Evolutionary conservation across 306 rosid species (phyloP).

Genomic region (Sphenostylis stenocarpa): DNA sequence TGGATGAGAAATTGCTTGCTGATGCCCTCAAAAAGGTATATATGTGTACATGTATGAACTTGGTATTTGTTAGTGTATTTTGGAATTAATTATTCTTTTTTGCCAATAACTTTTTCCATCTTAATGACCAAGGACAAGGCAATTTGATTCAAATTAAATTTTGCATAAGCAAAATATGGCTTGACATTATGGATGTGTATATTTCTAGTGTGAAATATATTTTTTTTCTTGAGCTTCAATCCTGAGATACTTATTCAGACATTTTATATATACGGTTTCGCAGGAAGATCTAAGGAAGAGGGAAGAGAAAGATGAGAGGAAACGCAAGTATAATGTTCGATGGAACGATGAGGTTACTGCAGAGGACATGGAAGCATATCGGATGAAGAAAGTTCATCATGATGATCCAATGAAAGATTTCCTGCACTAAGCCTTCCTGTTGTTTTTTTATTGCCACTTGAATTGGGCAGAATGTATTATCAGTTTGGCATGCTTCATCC

Average conservation of each 20-base stretch:
- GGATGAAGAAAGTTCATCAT: slow-evolving; percentile 35
- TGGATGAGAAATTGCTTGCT: slow-evolving; percentile 38
- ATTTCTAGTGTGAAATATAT: not conserved
- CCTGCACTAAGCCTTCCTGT: not conserved
- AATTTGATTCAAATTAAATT: not conserved
- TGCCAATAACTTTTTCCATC: not conserved
- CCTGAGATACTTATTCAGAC: not conserved
- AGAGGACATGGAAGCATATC: slow-evolving; percentile 33
- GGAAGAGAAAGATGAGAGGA: slow-evolving; percentile 37
- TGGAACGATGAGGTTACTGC: slow-evolving; percentile 34
- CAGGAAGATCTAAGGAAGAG: slow-evolving; percentile 34
- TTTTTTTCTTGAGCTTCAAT: slow-evolving; percentile 5
- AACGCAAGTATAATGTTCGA: slow-evolving; percentile 32
- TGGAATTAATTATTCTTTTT: not conserved
- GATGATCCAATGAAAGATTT: slow-evolving; percentile 36
- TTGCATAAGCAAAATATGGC: not conserved
- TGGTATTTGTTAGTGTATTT: not conserved
- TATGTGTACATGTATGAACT: not conserved
- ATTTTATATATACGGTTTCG: not conserved
- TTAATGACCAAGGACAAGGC: slow-evolving; percentile 1
- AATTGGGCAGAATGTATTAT: not conserved
- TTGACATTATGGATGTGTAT: not conserved
- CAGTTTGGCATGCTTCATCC: not conserved
- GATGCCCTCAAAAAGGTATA: slow-evolving; percentile 36
- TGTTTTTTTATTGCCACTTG: not conserved